Conservation (phyloP, 805 yeast species). For the Nakazawaea anatomiae region DNA sequence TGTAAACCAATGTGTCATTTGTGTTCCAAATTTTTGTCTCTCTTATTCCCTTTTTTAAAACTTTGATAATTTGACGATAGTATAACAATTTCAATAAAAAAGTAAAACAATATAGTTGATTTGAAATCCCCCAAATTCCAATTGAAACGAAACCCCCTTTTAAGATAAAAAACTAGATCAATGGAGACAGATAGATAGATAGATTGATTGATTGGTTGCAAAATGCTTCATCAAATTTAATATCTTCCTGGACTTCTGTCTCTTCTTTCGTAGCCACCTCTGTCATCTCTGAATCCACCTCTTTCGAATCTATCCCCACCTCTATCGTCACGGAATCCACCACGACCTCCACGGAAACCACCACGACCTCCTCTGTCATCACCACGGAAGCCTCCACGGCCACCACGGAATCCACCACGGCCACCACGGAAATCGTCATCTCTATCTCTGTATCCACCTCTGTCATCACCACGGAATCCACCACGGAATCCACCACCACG, state of each 20-base stretch:
- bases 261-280: constrained; percentile 13
- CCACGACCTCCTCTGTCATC: constrained; percentile 18
- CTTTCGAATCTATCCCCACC: constrained; percentile 11
- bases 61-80: not conserved
- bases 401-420: constrained; percentile 27
- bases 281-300: constrained; percentile 12
- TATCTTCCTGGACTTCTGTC: constrained; percentile 12
- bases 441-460: constrained; percentile 40
- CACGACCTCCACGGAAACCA: constrained; percentile 27
- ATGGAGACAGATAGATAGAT: too few species aligned
- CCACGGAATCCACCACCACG: constrained; percentile 33
- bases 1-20: not conserved
- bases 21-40: not conserved
- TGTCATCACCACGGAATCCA: constrained; percentile 37
- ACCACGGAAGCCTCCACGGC: constrained; percentile 26
- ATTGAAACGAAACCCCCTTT: not conserved
- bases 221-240: not conserved
- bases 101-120: not conserved
- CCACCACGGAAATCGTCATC: constrained; percentile 25
- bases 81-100: not conserved
- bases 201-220: too few species aligned
- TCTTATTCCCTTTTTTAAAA: not conserved
- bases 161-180: too few species aligned
- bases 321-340: constrained; percentile 25
- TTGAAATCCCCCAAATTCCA: not conserved